These are phyloP conservation scores for Knufia fluminis DNA, from an alignment of 2,329 filamentous ascomycete species.

Conservation along the genomic window DNA sequence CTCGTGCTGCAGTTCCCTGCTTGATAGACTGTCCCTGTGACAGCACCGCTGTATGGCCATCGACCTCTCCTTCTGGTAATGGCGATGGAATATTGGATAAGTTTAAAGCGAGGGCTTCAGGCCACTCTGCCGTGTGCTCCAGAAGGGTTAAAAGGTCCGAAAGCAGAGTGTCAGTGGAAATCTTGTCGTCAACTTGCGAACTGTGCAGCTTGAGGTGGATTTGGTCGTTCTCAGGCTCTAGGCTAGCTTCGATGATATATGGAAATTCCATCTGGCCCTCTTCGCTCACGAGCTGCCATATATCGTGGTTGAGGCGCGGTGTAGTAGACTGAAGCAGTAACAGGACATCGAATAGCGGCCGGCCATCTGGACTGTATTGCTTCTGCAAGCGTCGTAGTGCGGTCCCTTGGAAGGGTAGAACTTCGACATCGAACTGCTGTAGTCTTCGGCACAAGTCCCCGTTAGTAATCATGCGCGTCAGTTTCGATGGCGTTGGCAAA, in stretches of 20 bases:
- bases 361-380: slow-evolving; percentile 36
- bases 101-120: neutral
- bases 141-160: slow-evolving; percentile 27
- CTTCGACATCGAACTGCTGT: slow-evolving; percentile 52
- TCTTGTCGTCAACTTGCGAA: slow-evolving; percentile 29
- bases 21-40: too few relatives aligned
- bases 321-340: slow-evolving; percentile 64
- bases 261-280: slow-evolving; percentile 55
- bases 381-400: slow-evolving; percentile 63
- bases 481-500: slow-evolving; percentile 56
- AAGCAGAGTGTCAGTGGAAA: slow-evolving; percentile 13
- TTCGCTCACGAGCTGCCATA: slow-evolving; percentile 45
- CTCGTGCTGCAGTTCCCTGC: neutral
- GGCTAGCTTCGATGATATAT: slow-evolving; percentile 65
- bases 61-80: neutral
- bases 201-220: slow-evolving; percentile 56
- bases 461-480: slow-evolving; percentile 43
- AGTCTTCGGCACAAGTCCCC: slow-evolving; percentile 50
- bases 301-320: slow-evolving; percentile 33
- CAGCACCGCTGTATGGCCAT: neutral
- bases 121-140: slow-evolving; percentile 24
- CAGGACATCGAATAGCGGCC: slow-evolving; percentile 66
- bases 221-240: slow-evolving; percentile 42
- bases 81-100: neutral
- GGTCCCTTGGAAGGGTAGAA: slow-evolving; percentile 63